A percentile compares a stretch with the other conserved stretches of the same genome.
These are phyloP conservation scores for Rugonectria rugulosa DNA, from an alignment of 2,329 filamentous ascomycete species.

Conservation along the genomic window DNA sequence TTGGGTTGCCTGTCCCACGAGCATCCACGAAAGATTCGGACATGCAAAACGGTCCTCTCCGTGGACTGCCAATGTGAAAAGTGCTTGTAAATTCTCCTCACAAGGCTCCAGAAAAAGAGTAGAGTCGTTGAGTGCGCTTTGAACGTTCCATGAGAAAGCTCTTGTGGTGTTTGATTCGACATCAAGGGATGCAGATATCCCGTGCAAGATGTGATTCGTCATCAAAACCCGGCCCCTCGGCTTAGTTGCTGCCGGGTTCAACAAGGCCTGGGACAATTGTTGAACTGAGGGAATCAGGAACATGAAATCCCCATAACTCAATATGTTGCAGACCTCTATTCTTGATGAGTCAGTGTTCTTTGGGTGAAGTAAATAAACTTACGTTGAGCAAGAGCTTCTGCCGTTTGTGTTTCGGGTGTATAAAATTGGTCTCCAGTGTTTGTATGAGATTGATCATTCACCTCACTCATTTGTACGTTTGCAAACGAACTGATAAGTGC, in stretches of 20 bases:
- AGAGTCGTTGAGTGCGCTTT: slow-evolving; percentile 15
- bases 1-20: slow-evolving; percentile 19
- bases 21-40: slow-evolving; percentile 18
- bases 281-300: neutral
- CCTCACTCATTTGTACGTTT: neutral
- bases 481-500: neutral
- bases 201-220: neutral
- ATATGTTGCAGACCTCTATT: neutral
- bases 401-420: neutral
- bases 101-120: slow-evolving; percentile 15
- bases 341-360: neutral
- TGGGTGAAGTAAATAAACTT: neutral
- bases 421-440: neutral
- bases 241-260: neutral
- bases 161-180: neutral
- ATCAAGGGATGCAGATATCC: neutral
- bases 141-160: slow-evolving; percentile 4
- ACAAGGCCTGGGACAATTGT: neutral
- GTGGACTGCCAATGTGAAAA: slow-evolving; percentile 2
- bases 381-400: neutral
- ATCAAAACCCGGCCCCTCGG: neutral
- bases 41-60: slow-evolving; percentile 17
- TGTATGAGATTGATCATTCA: neutral
- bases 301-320: neutral
- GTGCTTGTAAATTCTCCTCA: slow-evolving; percentile 4